Evolutionary conservation across 331 rosid genomes (phyloP), one percentile per base, ranked within the genome.

Genomic region (Dryas integrifolia): DNA sequence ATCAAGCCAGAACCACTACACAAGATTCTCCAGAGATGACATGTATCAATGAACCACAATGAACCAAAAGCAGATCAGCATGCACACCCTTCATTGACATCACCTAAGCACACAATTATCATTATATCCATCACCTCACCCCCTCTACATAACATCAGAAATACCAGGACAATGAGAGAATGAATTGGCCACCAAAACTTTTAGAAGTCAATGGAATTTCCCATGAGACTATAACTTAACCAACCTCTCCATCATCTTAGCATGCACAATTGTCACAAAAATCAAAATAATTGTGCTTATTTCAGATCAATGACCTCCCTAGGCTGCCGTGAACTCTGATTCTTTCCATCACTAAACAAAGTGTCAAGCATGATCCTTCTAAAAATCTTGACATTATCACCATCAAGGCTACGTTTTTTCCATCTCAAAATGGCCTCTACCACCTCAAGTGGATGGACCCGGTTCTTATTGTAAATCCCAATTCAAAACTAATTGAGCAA

Each of bases 401-500:
- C 78, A 72, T 70, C 73, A 70, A 56, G 67, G 76, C 72, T 66
- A 85, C 38, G 62, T 80, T 79, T 73, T 71, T 69, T 72, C 77
- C 76, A 75, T 18, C 55, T 52, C 61, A 74, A 76, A 38, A 72
- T 64, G 55, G 76, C 68, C 70, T 72, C 76, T 79, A 80, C 75
- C 60, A 77, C 30, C 77, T 70, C 81, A 64, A 57, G 80, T 77
- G 79, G 82, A 69, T 73, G 58, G 82, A 62, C 35, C 73, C 57
- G 53, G 78, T 72, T 86, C 82, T 79, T 82, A 81, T 73, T 79
- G 79, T 65, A 64, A 81, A 76, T 68, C 61, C 81, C 83, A 69
- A 48, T 67, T 45, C 72, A 82, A 72, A 51, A 35, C 56, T 71
- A 82, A 67, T 58, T 72, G 81, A 83, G 79, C 77, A 81, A 69